Evolutionary conservation across 2,329 filamentous ascomycete species (phyloP).

Genomic region (Aspergillus transmontanensis): DNA sequence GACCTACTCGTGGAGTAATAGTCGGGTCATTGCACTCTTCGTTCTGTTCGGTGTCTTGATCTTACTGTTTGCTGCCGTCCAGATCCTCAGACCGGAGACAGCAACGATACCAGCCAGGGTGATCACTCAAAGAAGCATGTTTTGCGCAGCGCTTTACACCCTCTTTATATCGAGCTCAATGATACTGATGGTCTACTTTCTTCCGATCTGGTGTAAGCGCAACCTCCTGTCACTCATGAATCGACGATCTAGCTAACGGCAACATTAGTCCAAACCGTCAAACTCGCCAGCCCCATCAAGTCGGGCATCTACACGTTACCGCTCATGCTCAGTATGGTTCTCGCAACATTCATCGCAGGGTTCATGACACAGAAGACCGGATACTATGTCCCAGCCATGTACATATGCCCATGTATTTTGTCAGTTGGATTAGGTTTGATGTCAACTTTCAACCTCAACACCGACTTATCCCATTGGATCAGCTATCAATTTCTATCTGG

Average conservation of each 20-base stretch:
- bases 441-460: background rate
- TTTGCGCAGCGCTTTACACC: background rate
- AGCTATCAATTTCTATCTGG: background rate
- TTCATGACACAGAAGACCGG: background rate
- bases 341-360: background rate
- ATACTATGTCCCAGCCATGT: slow-evolving; percentile 3
- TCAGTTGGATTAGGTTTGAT: background rate
- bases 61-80: background rate
- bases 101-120: background rate
- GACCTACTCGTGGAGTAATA: background rate
- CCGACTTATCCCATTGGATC: background rate
- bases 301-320: slow-evolving; percentile 2
- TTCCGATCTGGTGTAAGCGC: slow-evolving; percentile 1
- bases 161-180: background rate
- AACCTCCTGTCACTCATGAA: background rate
- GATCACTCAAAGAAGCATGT: background rate
- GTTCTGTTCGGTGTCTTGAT: background rate
- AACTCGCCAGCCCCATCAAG: background rate
- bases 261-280: background rate
- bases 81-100: background rate
- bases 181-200: background rate
- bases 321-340: background rate
- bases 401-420: background rate
- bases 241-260: background rate
- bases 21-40: background rate